Evolutionary conservation across 352 stramenopile genomes (phyloP).

Genomic region (Phytophthora sojae): DNA sequence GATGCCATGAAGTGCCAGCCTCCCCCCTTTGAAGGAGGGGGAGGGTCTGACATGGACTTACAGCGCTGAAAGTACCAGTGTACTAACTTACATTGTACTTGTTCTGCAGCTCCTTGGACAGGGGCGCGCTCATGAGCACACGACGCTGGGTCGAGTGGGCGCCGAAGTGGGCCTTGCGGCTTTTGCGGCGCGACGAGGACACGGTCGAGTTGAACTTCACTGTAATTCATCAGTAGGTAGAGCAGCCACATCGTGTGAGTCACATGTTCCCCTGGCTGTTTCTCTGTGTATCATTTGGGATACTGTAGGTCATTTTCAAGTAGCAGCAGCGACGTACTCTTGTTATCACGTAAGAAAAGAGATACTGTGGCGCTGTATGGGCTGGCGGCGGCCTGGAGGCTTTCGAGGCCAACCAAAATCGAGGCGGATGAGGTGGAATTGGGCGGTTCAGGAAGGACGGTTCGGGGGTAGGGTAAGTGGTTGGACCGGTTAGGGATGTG

Average conservation of each 20-base stretch:
- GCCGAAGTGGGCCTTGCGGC: constrained; percentile 99
- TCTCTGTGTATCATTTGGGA: background rate
- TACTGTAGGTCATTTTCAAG: background rate
- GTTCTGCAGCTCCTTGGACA: constrained; percentile 99
- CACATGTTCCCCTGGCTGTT: too few species aligned
- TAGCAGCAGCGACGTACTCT: constrained; percentile 63
- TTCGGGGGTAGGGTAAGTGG: constrained; percentile 18
- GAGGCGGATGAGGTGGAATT: constrained; percentile 5
- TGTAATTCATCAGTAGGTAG: constrained; percentile 30
- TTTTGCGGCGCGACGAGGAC: constrained; percentile 97
- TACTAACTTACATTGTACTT: constrained; percentile 99
- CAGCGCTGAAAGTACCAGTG: constrained; percentile 86
- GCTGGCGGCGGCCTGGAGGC: background rate
- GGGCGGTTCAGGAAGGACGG: constrained; percentile 25
- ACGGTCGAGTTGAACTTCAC: constrained; percentile 96
- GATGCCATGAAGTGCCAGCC: constrained; percentile 93
- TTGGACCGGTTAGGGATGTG: constrained; percentile 14
- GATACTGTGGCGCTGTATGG: constrained; percentile 56
- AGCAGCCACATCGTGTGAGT: background rate
- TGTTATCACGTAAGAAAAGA: constrained; percentile 90
- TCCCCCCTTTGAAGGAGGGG: background rate
- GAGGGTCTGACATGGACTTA: constrained; percentile 89
- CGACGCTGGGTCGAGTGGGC: constrained; percentile 96
- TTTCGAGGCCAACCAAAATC: constrained; percentile 40
- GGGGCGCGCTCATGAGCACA: constrained; percentile 97